Conservation (phyloP, 352 stramenopile species). For the Peronospora tabacina region DNA sequence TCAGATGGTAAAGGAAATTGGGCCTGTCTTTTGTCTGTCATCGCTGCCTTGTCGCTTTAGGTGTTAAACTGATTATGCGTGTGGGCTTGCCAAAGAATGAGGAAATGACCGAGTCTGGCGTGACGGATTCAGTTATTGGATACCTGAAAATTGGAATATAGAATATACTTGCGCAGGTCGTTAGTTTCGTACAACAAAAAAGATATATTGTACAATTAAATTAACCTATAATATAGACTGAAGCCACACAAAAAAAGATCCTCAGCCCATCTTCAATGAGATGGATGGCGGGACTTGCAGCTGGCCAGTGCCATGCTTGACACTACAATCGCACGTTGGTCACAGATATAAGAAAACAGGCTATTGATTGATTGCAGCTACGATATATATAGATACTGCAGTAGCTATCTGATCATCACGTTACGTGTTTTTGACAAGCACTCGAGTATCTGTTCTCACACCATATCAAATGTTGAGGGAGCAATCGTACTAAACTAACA, state of each 20-base stretch:
- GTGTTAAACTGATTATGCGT: neutral
- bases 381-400: neutral
- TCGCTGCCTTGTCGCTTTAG: slow-evolving; percentile 10
- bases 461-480: neutral
- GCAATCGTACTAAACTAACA: neutral
- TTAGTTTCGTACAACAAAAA: neutral
- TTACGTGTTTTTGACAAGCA: neutral
- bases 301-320: slow-evolving; percentile 1
- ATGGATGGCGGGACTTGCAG: slow-evolving; percentile 3
- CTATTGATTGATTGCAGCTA: neutral
- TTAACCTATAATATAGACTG: slow-evolving; percentile 2
- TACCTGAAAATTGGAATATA: slow-evolving; percentile 1
- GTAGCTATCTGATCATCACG: neutral
- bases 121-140: slow-evolving; percentile 12
- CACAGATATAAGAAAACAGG: neutral
- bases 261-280: slow-evolving; percentile 16
- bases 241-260: slow-evolving; percentile 11
- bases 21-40: slow-evolving; percentile 25
- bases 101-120: slow-evolving; percentile 16
- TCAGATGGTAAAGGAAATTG: slow-evolving; percentile 18
- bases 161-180: slow-evolving; percentile 8
- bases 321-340: neutral
- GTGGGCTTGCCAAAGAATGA: slow-evolving; percentile 4
- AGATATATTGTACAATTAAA: neutral
- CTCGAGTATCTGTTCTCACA: neutral